These are phyloP conservation scores for Dentipellis sp. DNA, from an alignment of 768 basidiomycete species.

Conservation along the genomic window DNA sequence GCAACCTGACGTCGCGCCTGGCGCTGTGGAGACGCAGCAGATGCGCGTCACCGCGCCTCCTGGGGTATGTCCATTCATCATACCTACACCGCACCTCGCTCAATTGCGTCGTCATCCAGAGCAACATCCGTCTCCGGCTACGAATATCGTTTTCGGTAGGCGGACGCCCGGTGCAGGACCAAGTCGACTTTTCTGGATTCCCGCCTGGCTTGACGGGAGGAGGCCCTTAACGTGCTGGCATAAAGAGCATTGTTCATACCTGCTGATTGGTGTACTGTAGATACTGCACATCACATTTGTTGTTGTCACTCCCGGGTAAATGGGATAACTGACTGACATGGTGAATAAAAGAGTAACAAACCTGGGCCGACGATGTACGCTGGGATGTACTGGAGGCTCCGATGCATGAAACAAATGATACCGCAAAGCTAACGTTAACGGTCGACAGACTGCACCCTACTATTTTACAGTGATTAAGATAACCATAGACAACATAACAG, in stretches of 20 bases:
- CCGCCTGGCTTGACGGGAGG: slow-evolving; percentile 62
- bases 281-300: not conserved
- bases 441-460: not conserved
- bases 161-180: slow-evolving; percentile 75
- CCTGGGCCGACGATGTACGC: too few relatives aligned
- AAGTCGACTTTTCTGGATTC: slow-evolving; percentile 90
- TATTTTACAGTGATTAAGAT: not conserved
- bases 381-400: too few relatives aligned
- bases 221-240: not conserved
- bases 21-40: slow-evolving; percentile 85
- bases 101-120: slow-evolving; percentile 33
- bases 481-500: not conserved
- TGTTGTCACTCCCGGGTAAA: not conserved
- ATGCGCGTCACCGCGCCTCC: slow-evolving; percentile 85
- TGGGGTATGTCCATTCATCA: slow-evolving; percentile 49
- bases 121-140: slow-evolving; percentile 74
- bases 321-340: too few relatives aligned
- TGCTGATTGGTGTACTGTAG: not conserved
- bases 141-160: slow-evolving; percentile 70
- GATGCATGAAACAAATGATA: too few relatives aligned
- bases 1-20: slow-evolving; percentile 67
- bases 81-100: not conserved
- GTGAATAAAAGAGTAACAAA: too few relatives aligned
- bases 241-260: not conserved
- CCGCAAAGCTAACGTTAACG: not conserved